These are phyloP conservation scores for Rhizophora apiculata DNA, from an alignment of 345 rosid species.

Conservation along the genomic window DNA sequence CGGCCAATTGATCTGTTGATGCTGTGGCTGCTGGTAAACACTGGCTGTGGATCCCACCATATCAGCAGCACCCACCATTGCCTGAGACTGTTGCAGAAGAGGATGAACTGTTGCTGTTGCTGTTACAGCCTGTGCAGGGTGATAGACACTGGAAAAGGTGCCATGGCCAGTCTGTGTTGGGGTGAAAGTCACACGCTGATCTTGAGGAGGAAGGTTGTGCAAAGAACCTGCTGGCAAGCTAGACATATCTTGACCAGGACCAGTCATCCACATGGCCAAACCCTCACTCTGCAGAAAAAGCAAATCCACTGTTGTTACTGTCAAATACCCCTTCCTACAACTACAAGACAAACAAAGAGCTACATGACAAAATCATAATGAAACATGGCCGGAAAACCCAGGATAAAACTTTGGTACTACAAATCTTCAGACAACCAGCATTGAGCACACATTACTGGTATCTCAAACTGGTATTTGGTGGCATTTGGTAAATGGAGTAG, in stretches of 20 bases:
- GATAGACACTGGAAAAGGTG: slow-evolving; percentile 61
- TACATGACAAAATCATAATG: neutral
- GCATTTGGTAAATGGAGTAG: no score
- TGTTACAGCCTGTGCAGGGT: slow-evolving; percentile 68
- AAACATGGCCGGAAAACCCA: neutral
- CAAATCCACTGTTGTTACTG: slow-evolving; percentile 22
- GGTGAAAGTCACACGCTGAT: slow-evolving; percentile 71
- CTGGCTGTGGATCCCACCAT: slow-evolving; percentile 68
- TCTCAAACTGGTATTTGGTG: neutral
- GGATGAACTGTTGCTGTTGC: slow-evolving; percentile 64
- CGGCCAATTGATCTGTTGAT: slow-evolving; percentile 85
- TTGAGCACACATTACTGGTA: neutral
- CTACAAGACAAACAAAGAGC: neutral
- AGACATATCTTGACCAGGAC: slow-evolving; percentile 66
- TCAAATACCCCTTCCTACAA: slow-evolving; percentile 1
- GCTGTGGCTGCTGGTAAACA: slow-evolving; percentile 92
- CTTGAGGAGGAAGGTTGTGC: slow-evolving; percentile 78
- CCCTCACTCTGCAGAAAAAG: slow-evolving; percentile 69
- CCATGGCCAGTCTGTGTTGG: slow-evolving; percentile 74
- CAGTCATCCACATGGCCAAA: slow-evolving; percentile 76
- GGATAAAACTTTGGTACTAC: neutral
- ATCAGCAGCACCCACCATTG: slow-evolving; percentile 63
- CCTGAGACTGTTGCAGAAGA: slow-evolving; percentile 75
- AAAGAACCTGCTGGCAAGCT: slow-evolving; percentile 68
- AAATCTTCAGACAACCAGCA: neutral